These are phyloP conservation scores for Gaeumannomyces tritici DNA, from an alignment of 2,329 filamentous ascomycete genomes.

Conservation along the genomic window DNA sequence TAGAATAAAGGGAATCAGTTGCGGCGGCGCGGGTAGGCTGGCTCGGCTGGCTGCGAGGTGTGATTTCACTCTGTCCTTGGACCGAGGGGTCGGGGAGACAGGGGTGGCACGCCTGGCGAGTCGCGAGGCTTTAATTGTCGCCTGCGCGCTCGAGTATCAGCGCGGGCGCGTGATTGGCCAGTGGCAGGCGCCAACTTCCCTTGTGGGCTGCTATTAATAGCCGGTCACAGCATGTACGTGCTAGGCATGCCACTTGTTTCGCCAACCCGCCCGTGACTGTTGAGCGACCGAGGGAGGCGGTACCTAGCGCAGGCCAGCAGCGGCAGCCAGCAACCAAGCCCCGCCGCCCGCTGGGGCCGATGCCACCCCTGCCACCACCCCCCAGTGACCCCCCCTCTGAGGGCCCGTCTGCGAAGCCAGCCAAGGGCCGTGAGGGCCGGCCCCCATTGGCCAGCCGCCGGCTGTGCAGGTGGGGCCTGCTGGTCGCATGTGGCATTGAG, in stretches of 20 bases:
- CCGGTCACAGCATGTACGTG: conserved; percentile 5
- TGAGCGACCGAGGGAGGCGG: background rate
- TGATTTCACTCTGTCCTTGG: background rate
- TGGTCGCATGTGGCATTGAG: background rate
- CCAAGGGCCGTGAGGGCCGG: background rate
- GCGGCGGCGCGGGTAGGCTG: background rate
- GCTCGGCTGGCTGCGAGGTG: no score
- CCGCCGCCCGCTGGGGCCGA: background rate
- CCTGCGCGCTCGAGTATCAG: conserved; percentile 10
- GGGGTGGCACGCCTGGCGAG: conserved; percentile 7
- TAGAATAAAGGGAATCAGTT: background rate
- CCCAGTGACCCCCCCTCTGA: no score
- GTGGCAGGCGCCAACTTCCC: conserved; percentile 7
- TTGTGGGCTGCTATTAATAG: conserved; percentile 7
- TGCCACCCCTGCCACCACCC: no score
- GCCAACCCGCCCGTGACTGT: conserved; percentile 8
- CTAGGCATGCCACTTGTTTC: conserved; percentile 11
- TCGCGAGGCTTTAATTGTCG: conserved; percentile 15
- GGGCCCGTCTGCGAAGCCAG: background rate
- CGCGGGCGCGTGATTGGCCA: conserved; percentile 8
- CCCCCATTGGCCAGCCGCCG: background rate
- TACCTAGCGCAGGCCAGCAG: background rate
- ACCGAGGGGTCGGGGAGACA: background rate
- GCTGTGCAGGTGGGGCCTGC: background rate
- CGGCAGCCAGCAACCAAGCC: background rate